Base-by-base conservation (phyloP, 2,329 filamentous ascomycete genomes). In the Colletotrichum cordylinicola region DNA sequence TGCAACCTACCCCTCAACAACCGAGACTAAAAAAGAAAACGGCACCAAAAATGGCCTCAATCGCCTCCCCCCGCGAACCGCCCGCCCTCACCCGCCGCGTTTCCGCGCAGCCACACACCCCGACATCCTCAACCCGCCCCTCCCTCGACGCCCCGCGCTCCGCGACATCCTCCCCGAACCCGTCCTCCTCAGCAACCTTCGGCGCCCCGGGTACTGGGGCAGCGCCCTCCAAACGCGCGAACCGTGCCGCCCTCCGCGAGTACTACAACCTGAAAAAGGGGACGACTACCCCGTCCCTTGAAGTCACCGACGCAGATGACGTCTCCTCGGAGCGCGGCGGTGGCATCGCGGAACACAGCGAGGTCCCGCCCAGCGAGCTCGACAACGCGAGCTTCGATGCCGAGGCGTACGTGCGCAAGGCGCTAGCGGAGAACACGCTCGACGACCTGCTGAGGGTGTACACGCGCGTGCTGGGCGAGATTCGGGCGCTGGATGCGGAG, bases 401-500 rank as follows among this genome's bases (percentile, higher is more conserved):
- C 0, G 90, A 93, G n/a, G 88, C 88, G 9, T 96, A 93, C 79
- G 91, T 96, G 8, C 86, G 88, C 72, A 85, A 87, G 61, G 86
- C 94, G 16, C 87, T 96, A 8, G 88, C 88, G n/a, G 88, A 88
- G 69, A 91, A 91, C 81, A 89, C 90, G 8, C 86, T 97, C 39
- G 91, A 93, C 81, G 93, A 94, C 70, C 86, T 97, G 69, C 82
- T 97, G 81, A 89, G 89, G 69, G 88, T 93, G 2, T 96, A 97
- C 82, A 92, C 93, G 62, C 90, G 91, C 27, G 88, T 96, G 12
- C 85, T 96, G 79, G 90, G 92, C 79, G 96, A 98, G 86, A 96
- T 98, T 64, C 88, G 96, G 48, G 96, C 95, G 3, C 89, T 99
- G 21, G 97, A 98, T 81, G 96, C 96, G 29, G 97, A 99, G 89